A percentile compares a stretch with the other conserved stretches of the same genome.
phyloP scores from a whole-genome alignment of 257 asterid species.

The Hygrophila difformis region DNA sequence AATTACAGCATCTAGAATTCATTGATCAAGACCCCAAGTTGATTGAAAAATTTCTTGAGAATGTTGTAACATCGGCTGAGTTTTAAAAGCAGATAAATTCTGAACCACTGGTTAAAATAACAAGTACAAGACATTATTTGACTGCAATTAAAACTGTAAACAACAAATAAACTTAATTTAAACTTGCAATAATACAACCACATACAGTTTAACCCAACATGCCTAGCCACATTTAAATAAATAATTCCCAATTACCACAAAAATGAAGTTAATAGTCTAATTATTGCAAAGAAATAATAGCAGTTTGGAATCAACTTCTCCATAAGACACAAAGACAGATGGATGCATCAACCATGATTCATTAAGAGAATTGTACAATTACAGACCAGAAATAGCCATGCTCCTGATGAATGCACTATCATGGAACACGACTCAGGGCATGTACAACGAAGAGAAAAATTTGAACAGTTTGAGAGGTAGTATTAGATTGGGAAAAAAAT shows the following conservation, averaged over 20 bases:
- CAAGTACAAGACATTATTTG: too few species aligned
- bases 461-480: conserved; percentile 37
- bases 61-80: background rate
- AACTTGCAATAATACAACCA: background rate
- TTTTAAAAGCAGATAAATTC: background rate
- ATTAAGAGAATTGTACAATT: conserved; percentile 2
- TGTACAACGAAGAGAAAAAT: background rate
- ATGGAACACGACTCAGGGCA: background rate
- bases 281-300: background rate
- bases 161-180: background rate
- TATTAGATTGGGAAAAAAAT: conserved; percentile 26
- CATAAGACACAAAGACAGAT: background rate
- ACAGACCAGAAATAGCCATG: background rate
- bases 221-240: too few species aligned
- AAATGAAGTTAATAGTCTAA: too few species aligned
- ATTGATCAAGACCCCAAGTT: background rate
- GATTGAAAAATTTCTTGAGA: background rate
- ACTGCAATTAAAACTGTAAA: too few species aligned
- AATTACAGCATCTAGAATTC: background rate
- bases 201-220: too few species aligned
- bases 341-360: too few species aligned
- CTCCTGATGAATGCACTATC: too few species aligned
- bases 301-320: background rate
- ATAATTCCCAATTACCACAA: too few species aligned
- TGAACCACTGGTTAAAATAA: background rate